Conservation (phyloP, 371 early-diverging fungal genomes). For the Rozella allomycis region DNA sequence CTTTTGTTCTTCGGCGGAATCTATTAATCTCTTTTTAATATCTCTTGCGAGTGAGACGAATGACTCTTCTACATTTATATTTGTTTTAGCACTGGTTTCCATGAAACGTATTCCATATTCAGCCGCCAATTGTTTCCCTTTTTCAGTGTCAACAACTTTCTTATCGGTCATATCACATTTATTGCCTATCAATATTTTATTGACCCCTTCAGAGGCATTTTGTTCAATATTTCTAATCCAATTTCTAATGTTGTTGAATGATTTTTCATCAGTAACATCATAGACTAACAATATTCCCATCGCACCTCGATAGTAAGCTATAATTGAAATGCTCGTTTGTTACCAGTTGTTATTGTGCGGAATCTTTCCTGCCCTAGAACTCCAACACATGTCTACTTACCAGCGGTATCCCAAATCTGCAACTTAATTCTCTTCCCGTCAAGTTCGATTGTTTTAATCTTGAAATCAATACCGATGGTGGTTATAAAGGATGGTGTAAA, state of each 20-base stretch:
- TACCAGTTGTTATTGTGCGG: slow-evolving; percentile 84
- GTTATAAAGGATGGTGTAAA: slow-evolving; percentile 93
- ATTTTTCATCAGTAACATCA: slow-evolving; percentile 88
- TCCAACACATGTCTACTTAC: slow-evolving; percentile 2
- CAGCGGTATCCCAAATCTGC: slow-evolving; percentile 97
- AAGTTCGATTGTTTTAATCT: slow-evolving; percentile 95
- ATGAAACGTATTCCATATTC: slow-evolving; percentile 63
- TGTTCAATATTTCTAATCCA: slow-evolving; percentile 97
- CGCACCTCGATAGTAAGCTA: slow-evolving; percentile 93
- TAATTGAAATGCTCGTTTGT: neutral
- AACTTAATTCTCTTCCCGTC: slow-evolving; percentile 96
- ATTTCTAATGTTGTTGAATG: slow-evolving; percentile 57
- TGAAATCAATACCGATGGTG: slow-evolving; percentile 98
- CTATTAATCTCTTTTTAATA: slow-evolving; percentile 39
- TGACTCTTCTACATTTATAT: slow-evolving; percentile 83
- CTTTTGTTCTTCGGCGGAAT: slow-evolving; percentile 15
- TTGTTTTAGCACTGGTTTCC: slow-evolving; percentile 82
- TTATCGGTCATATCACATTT: slow-evolving; percentile 89
- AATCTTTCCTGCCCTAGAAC: slow-evolving; percentile 99
- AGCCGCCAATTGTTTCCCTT: slow-evolving; percentile 64
- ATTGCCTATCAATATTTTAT: slow-evolving; percentile 95
- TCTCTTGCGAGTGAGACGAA: slow-evolving; percentile 79
- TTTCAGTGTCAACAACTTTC: slow-evolving; percentile 49
- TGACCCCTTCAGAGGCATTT: slow-evolving; percentile 78
- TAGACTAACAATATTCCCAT: slow-evolving; percentile 97